A percentile compares a stretch with the other conserved stretches of the same genome.
Evolutionary conservation across 495 filamentous ascomycete species (phyloP).

Genomic region (Astrocystis sublimbata): DNA sequence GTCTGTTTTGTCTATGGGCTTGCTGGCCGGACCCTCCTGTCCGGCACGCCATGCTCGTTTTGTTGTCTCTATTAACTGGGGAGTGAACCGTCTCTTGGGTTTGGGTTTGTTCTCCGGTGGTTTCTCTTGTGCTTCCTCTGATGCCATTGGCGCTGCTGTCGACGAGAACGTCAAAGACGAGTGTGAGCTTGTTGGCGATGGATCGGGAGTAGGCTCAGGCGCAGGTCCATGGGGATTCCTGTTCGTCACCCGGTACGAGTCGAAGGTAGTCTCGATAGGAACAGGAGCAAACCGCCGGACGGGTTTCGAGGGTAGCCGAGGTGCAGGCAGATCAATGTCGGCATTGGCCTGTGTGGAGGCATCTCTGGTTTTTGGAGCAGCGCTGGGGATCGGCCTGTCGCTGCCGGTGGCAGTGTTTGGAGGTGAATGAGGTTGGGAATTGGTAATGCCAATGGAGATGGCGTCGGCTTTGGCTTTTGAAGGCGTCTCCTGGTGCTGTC

Average conservation of each 20-base stretch:
- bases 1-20: slow-evolving; percentile 57
- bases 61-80: slow-evolving; percentile 69
- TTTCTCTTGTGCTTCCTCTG: slow-evolving; percentile 25
- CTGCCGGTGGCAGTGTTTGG: not conserved
- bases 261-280: slow-evolving; percentile 61
- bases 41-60: slow-evolving; percentile 56
- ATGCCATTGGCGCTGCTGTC: slow-evolving; percentile 2
- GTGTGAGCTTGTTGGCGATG: slow-evolving; percentile 45
- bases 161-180: slow-evolving; percentile 21
- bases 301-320: slow-evolving; percentile 19
- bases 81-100: slow-evolving; percentile 54
- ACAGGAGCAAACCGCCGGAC: slow-evolving; percentile 56
- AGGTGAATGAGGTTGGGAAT: too few relatives aligned
- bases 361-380: slow-evolving; percentile 27
- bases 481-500: not conserved
- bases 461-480: not conserved
- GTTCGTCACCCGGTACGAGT: slow-evolving; percentile 47
- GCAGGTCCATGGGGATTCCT: slow-evolving; percentile 35
- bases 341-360: slow-evolving; percentile 25
- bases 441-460: not conserved
- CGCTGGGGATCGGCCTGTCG: slow-evolving; percentile 1
- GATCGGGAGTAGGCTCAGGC: slow-evolving; percentile 52
- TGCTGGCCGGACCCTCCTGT: slow-evolving; percentile 52
- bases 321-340: slow-evolving; percentile 26
- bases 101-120: slow-evolving; percentile 30